Evolutionary conservation across 2,329 filamentous ascomycete genomes (phyloP).

Genomic region (Trichoderma hamatum): DNA sequence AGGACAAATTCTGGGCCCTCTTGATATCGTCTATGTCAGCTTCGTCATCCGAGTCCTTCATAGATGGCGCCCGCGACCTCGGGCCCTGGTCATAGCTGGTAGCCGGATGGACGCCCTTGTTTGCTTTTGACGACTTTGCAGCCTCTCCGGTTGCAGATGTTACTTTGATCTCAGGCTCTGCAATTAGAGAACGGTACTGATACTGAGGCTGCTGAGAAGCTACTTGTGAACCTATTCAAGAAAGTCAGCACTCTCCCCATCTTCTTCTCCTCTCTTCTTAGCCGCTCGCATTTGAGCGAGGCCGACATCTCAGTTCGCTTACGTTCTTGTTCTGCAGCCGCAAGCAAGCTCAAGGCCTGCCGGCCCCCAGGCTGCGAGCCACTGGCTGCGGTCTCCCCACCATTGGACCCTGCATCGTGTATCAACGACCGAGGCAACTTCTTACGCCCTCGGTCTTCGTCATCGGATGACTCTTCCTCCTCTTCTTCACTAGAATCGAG

Average conservation of each 20-base stretch:
- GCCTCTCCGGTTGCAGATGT: slow-evolving; percentile 66
- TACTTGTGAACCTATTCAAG: slow-evolving; percentile 54
- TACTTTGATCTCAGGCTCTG: slow-evolving; percentile 67
- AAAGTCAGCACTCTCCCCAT: slow-evolving; percentile 31
- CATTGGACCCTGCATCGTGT: slow-evolving; percentile 43
- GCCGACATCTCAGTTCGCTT: slow-evolving; percentile 42
- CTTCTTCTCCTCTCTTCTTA: not conserved
- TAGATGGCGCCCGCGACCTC: slow-evolving; percentile 58
- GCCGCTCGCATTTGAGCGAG: not conserved
- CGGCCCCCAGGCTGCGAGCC: slow-evolving; percentile 43
- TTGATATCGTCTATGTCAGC: slow-evolving; percentile 83
- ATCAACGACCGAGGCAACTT: slow-evolving; percentile 53
- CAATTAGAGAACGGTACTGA: slow-evolving; percentile 65
- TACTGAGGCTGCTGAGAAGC: slow-evolving; percentile 53
- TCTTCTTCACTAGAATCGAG: slow-evolving; percentile 73
- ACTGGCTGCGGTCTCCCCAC: slow-evolving; percentile 39
- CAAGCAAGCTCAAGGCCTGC: slow-evolving; percentile 64
- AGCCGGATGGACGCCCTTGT: slow-evolving; percentile 69
- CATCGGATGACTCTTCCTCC: slow-evolving; percentile 63
- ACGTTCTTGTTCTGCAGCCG: slow-evolving; percentile 80
- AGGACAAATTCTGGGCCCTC: slow-evolving; percentile 79
- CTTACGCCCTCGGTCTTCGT: slow-evolving; percentile 68
- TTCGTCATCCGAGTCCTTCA: slow-evolving; percentile 82
- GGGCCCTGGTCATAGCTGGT: slow-evolving; percentile 79
- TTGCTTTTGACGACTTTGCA: slow-evolving; percentile 52